phyloP scores from a whole-genome alignment of 345 rosid species.

The Eucalyptus virginea region DNA sequence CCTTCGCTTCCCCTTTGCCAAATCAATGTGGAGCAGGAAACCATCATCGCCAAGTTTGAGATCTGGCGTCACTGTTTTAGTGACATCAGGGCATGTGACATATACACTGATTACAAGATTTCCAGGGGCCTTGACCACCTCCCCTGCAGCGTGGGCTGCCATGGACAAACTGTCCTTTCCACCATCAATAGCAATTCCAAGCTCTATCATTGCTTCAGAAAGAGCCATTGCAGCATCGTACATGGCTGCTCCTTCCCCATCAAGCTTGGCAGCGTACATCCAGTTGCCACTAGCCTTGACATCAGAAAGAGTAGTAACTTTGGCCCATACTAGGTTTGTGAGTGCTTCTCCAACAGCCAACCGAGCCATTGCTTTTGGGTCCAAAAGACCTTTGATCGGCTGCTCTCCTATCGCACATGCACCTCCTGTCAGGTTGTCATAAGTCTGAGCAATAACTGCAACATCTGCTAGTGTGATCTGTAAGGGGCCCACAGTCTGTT shows the following conservation, averaged over 20 bases:
- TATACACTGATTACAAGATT: conserved; percentile 86
- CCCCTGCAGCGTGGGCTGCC: conserved; percentile 80
- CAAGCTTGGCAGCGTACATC: conserved; percentile 98
- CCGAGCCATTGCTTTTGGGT: conserved; percentile 97
- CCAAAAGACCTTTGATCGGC: conserved; percentile 75
- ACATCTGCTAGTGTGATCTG: conserved; percentile 92
- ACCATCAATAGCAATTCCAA: conserved; percentile 94
- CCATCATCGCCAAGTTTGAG: conserved; percentile 70
- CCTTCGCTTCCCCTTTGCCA: conserved; percentile 74
- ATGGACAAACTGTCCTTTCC: conserved; percentile 94
- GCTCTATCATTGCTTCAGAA: conserved; percentile 82
- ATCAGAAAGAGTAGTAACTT: conserved; percentile 77
- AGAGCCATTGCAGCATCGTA: conserved; percentile 85
- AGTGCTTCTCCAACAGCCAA: conserved; percentile 90
- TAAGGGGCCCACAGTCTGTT: conserved; percentile 94
- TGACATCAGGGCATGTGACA: conserved; percentile 79
- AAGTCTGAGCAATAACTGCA: conserved; percentile 90
- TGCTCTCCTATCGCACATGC: conserved; percentile 95
- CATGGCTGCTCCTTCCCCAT: conserved; percentile 94
- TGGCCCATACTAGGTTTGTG: conserved; percentile 92
- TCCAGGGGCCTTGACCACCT: conserved; percentile 93
- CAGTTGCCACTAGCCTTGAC: conserved; percentile 96
- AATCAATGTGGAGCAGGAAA: conserved; percentile 65
- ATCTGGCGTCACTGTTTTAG: conserved; percentile 89
- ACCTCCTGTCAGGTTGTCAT: conserved; percentile 67